These are phyloP conservation scores for Albugo laibachii DNA, from an alignment of 352 stramenopile genomes.

Conservation along the genomic window DNA sequence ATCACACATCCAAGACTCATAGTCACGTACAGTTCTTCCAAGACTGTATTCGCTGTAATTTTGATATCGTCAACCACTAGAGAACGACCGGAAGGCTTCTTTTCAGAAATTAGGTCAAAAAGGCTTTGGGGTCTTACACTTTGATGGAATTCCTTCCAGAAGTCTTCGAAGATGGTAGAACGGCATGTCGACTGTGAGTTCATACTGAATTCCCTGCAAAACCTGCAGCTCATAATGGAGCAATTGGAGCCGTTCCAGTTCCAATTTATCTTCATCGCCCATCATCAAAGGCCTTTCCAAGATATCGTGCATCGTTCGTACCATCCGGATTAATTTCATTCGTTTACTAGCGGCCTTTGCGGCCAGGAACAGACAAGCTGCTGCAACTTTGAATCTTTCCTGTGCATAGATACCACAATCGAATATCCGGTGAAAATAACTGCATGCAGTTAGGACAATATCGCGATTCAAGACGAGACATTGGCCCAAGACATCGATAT, in stretches of 20 bases:
- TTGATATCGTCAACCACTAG: conserved; percentile 12
- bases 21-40: conserved; percentile 39
- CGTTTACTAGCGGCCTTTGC: conserved; percentile 71
- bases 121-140: conserved; percentile 17
- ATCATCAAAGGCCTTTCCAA: conserved; percentile 41
- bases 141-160: conserved; percentile 50
- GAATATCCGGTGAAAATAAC: conserved; percentile 68
- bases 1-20: background rate
- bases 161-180: conserved; percentile 44
- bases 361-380: conserved; percentile 58
- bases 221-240: conserved; percentile 76
- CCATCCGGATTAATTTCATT: conserved; percentile 76
- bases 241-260: conserved; percentile 67
- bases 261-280: conserved; percentile 67
- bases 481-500: conserved; percentile 57
- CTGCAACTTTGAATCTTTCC: conserved; percentile 66
- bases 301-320: conserved; percentile 71
- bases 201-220: conserved; percentile 59
- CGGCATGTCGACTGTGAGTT: conserved; percentile 57
- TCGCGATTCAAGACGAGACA: conserved; percentile 44
- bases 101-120: background rate
- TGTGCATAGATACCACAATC: conserved; percentile 59
- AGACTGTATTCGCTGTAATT: conserved; percentile 23
- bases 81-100: background rate
- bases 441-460: conserved; percentile 44